Evolutionary conservation across 2,329 filamentous ascomycete species (phyloP).

Genomic region (Volutella citrinella): DNA sequence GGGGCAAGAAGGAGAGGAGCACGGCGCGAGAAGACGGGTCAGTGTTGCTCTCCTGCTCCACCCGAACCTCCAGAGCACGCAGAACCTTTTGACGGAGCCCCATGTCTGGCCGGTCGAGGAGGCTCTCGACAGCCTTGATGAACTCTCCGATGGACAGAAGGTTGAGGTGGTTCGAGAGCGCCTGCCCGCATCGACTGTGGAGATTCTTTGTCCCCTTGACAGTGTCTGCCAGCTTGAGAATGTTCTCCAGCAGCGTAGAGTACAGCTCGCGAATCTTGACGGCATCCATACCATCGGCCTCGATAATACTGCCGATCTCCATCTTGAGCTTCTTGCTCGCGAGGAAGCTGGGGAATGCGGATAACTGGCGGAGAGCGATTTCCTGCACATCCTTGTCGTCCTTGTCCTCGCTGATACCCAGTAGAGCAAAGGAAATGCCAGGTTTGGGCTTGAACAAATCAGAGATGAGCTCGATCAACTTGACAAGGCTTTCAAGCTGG

Average conservation of each 20-base stretch:
- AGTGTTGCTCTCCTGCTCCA: conserved; percentile 68
- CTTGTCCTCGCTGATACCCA: conserved; percentile 53
- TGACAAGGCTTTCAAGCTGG: conserved; percentile 76
- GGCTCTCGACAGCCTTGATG: conserved; percentile 78
- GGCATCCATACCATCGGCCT: conserved; percentile 62
- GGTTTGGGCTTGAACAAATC: conserved; percentile 77
- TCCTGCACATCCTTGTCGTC: conserved; percentile 48
- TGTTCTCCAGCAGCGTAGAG: conserved; percentile 63
- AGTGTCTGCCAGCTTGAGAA: conserved; percentile 63
- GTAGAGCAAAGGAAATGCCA: conserved; percentile 66
- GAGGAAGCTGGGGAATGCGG: conserved; percentile 56
- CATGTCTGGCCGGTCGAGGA: conserved; percentile 73
- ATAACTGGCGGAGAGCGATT: conserved; percentile 53
- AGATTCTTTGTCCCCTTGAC: conserved; percentile 55
- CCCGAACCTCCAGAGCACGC: conserved; percentile 74
- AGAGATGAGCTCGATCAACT: conserved; percentile 69
- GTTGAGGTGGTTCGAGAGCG: conserved; percentile 76
- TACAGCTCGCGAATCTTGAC: conserved; percentile 68
- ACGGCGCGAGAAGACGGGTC: conserved; percentile 66
- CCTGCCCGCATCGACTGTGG: conserved; percentile 61
- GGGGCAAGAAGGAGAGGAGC: conserved; percentile 75
- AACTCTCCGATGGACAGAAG: conserved; percentile 85
- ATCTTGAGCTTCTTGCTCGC: conserved; percentile 54
- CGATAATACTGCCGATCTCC: conserved; percentile 55
- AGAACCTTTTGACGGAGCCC: conserved; percentile 77